These are phyloP conservation scores for Paecilomyces sp. DNA, from an alignment of 2,329 filamentous ascomycete species.

Conservation along the genomic window DNA sequence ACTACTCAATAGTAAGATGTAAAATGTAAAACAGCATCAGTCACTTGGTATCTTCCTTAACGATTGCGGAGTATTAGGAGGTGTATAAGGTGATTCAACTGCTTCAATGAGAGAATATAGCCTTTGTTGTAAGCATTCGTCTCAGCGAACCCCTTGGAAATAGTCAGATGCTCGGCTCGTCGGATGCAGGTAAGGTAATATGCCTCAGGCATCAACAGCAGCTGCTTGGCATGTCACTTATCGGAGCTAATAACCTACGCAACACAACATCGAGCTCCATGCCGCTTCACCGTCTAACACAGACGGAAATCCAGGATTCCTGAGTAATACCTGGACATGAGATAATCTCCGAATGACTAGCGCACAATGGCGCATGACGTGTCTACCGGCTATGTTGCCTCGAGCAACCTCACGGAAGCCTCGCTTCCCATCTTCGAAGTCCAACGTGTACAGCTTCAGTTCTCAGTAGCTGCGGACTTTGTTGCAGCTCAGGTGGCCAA, in stretches of 20 bases:
- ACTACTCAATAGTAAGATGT: no score
- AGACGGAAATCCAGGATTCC: constrained; percentile 8
- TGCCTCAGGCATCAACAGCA: not conserved
- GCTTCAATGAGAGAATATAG: no score
- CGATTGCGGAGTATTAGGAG: no score
- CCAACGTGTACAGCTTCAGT: constrained; percentile 85
- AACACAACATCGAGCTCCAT: constrained; percentile 12
- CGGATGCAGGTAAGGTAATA: not conserved
- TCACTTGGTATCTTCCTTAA: no score
- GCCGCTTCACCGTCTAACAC: constrained; percentile 8
- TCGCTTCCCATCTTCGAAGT: constrained; percentile 88
- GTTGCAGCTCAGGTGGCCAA: constrained; percentile 95
- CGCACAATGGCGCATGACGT: constrained; percentile 62
- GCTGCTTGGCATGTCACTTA: not conserved
- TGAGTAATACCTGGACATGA: constrained; percentile 18
- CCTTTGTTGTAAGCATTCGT: no score
- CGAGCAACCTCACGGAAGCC: constrained; percentile 55
- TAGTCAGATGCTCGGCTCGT: not conserved
- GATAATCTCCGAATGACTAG: constrained; percentile 18
- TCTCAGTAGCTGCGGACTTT: constrained; percentile 90
- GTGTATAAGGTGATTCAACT: no score
- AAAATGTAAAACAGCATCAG: no score
- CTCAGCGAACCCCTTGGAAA: no score
- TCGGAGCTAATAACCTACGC: not conserved
- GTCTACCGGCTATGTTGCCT: constrained; percentile 65